Percentiles rank a stretch among this genome's conserved stretches.
Conservation (phyloP, 1,284 basidiomycete genomes). For the Ganoderma lucidum region DNA sequence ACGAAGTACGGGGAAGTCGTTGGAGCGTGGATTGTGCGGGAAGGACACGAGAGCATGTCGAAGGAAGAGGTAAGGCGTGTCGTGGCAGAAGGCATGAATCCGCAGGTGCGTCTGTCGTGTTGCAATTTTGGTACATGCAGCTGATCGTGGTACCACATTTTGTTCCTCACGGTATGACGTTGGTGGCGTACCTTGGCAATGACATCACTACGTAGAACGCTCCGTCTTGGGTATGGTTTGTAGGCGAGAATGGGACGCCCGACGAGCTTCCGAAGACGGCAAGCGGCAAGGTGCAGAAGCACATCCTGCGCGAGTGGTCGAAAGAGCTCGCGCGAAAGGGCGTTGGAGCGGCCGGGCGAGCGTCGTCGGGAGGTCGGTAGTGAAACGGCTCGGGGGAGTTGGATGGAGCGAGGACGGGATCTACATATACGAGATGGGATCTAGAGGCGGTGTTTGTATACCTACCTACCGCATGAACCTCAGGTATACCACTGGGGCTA, state of each 20-base stretch:
- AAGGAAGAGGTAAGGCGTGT: slow-evolving; percentile 58
- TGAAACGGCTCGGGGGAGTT: not conserved
- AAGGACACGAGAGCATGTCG: slow-evolving; percentile 50
- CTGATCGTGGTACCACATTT: not conserved
- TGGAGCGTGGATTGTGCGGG: slow-evolving; percentile 76
- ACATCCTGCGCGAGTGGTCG: slow-evolving; percentile 68
- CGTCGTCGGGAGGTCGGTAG: slow-evolving; percentile 28
- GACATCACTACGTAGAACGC: slow-evolving; percentile 60
- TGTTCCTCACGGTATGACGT: not conserved
- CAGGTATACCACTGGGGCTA: slow-evolving; percentile 1
- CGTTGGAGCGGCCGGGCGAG: slow-evolving; percentile 35
- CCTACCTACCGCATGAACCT: not conserved
- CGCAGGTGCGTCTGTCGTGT: slow-evolving; percentile 61
- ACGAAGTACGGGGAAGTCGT: slow-evolving; percentile 78
- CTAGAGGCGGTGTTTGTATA: slow-evolving; percentile 4
- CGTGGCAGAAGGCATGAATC: slow-evolving; percentile 73
- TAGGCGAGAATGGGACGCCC: slow-evolving; percentile 67
- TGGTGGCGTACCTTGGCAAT: slow-evolving; percentile 10
- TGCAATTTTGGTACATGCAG: not conserved
- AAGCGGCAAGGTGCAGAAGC: slow-evolving; percentile 90
- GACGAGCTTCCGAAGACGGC: slow-evolving; percentile 84
- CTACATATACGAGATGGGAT: not conserved
- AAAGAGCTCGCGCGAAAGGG: slow-evolving; percentile 52
- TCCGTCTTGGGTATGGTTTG: slow-evolving; percentile 85
- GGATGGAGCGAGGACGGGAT: not conserved